Percentiles rank a stretch among this genome's conserved stretches.
Evolutionary conservation across 305 asterid species (phyloP).

Genomic region (Fraxinus paxiana): DNA sequence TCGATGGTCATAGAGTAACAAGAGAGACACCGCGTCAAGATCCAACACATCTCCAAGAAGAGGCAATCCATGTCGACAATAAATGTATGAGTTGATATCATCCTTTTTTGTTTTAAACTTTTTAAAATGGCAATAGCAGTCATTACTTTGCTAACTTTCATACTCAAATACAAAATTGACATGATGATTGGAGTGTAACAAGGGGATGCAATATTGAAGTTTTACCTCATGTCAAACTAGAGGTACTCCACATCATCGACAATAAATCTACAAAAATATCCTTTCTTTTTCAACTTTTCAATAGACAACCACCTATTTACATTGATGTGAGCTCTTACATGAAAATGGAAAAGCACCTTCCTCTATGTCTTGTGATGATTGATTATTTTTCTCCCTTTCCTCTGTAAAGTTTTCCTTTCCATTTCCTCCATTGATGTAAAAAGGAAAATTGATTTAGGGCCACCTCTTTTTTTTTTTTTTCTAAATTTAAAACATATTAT

Average conservation of each 20-base stretch:
- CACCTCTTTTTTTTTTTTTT: neutral
- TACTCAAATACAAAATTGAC: neutral
- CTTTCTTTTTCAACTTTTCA: neutral
- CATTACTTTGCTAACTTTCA: neutral
- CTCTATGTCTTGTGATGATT: slow-evolving; percentile 14
- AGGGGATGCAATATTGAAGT: neutral
- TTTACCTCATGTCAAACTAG: neutral
- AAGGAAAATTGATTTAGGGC: neutral
- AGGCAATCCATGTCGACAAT: neutral
- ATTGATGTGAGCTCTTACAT: slow-evolving; percentile 20
- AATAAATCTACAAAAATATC: neutral
- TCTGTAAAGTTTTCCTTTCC: slow-evolving; percentile 1
- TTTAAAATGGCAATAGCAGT: neutral
- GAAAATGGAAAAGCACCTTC: slow-evolving; percentile 21
- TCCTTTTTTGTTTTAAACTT: neutral
- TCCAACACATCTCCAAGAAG: neutral
- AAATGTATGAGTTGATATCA: neutral
- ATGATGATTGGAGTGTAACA: neutral
- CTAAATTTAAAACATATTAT: neutral
- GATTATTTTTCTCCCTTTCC: slow-evolving; percentile 15
- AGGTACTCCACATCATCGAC: neutral
- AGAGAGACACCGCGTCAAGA: neutral
- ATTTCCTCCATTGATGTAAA: slow-evolving; percentile 24
- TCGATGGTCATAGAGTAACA: neutral
- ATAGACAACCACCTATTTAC: neutral